Evolutionary conservation across 2,329 filamentous ascomycete genomes (phyloP).

Genomic region (Didymella pinodella): DNA sequence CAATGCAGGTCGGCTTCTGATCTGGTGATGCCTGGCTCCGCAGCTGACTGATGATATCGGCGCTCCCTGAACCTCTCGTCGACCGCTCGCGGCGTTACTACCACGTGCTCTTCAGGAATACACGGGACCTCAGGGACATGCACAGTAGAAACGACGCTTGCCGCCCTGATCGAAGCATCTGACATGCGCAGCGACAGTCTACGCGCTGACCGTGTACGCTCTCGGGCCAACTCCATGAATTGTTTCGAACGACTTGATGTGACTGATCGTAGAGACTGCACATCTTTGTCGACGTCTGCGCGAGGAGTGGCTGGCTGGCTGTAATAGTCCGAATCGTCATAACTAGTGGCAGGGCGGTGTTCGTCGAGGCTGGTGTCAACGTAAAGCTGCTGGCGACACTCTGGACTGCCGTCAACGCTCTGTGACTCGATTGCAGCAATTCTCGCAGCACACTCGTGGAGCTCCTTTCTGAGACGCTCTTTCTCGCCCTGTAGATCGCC

Average conservation of each 20-base stretch:
- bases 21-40: constrained; percentile 1
- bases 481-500: constrained; percentile 41
- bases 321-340: constrained; percentile 50
- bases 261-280: constrained; percentile 10
- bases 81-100: constrained; percentile 18
- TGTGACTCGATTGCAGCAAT: constrained; percentile 26
- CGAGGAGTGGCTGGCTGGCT: constrained; percentile 47
- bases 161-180: constrained; percentile 37
- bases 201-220: constrained; percentile 35
- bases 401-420: constrained; percentile 27
- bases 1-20: constrained; percentile 6
- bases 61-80: constrained; percentile 19
- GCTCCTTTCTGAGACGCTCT: constrained; percentile 31
- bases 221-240: constrained; percentile 39
- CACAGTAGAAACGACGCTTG: constrained; percentile 21
- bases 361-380: constrained; percentile 45
- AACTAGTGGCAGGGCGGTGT: constrained; percentile 46
- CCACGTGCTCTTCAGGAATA: constrained; percentile 30
- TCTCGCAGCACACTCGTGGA: constrained; percentile 33
- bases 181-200: constrained; percentile 45
- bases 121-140: constrained; percentile 30
- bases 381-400: constrained; percentile 28
- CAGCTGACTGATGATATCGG: constrained; percentile 8
- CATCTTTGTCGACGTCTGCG: constrained; percentile 1
- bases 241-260: constrained; percentile 43